These are phyloP conservation scores for Tripterygium wilfordii DNA, from an alignment of 177 flowering plant genomes.

Conservation along the genomic window DNA sequence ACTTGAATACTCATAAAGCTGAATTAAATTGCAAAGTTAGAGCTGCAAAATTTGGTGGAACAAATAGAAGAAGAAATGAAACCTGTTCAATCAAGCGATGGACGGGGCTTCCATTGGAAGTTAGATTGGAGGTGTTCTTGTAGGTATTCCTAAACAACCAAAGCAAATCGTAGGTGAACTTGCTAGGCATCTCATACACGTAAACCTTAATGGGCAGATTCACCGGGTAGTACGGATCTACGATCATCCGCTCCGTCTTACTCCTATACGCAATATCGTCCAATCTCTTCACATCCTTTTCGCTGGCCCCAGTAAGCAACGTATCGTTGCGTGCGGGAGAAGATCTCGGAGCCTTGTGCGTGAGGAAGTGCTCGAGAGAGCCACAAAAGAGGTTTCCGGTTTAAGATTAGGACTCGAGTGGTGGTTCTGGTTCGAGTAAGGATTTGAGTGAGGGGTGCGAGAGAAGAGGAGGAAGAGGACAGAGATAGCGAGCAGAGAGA, in stretches of 20 bases:
- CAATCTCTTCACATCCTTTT: conserved; percentile 25
- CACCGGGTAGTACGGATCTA: conserved; percentile 23
- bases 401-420: conserved; percentile 17
- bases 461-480: conserved; percentile 27
- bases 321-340: conserved; percentile 26
- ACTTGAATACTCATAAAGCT: neutral
- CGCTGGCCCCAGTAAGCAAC: conserved; percentile 4
- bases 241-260: conserved; percentile 38
- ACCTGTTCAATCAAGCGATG: conserved; percentile 94
- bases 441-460: conserved; percentile 2
- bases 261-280: conserved; percentile 44
- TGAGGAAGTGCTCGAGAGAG: conserved; percentile 66
- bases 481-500: conserved; percentile 33
- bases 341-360: conserved; percentile 14
- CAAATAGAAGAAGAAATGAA: conserved; percentile 4
- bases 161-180: conserved; percentile 85
- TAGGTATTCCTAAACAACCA: conserved; percentile 69
- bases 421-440: neutral
- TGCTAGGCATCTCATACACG: conserved; percentile 87
- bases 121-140: conserved; percentile 67
- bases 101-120: conserved; percentile 96
- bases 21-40: no score
- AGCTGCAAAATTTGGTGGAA: neutral
- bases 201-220: conserved; percentile 53
- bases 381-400: conserved; percentile 59